These are phyloP conservation scores for Phytophthora kernoviae DNA, from an alignment of 352 stramenopile genomes.

Conservation along the genomic window DNA sequence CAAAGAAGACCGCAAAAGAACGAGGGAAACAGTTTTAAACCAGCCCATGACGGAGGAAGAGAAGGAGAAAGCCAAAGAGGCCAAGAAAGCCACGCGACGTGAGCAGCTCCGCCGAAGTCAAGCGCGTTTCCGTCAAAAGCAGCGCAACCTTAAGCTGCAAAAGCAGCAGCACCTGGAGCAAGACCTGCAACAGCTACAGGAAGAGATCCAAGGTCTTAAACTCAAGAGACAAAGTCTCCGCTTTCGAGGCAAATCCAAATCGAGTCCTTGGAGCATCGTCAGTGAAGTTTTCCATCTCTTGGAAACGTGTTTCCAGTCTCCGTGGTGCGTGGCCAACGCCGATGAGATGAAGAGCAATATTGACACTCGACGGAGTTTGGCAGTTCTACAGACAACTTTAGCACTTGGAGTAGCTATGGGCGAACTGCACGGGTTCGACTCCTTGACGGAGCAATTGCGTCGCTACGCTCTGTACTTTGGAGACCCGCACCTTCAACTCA, in stretches of 20 bases:
- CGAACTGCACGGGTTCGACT: constrained; percentile 5
- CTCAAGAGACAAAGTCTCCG: constrained; percentile 6
- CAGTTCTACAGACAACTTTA: constrained; percentile 4
- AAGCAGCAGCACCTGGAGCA: neutral
- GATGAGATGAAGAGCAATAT: constrained; percentile 12
- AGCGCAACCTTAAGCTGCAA: neutral
- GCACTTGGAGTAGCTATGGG: constrained; percentile 13
- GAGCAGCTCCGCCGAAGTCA: constrained; percentile 27
- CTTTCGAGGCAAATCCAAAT: neutral
- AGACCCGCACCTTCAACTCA: constrained; percentile 11
- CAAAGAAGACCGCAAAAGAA: no score
- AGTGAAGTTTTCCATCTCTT: constrained; percentile 15
- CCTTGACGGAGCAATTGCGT: constrained; percentile 13
- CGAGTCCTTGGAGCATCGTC: constrained; percentile 14
- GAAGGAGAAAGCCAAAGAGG: neutral
- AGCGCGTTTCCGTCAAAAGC: constrained; percentile 23
- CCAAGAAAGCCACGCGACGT: constrained; percentile 17
- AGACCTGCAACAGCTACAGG: constrained; percentile 5
- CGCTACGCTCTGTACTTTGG: constrained; percentile 20
- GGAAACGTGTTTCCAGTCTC: constrained; percentile 12
- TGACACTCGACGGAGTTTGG: constrained; percentile 4
- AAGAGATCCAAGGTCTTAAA: constrained; percentile 11
- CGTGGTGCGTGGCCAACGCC: constrained; percentile 15
- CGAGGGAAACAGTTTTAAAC: neutral
- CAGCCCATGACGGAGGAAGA: neutral